phyloP scores from a whole-genome alignment of 495 filamentous ascomycete species.

The Podospora comata region DNA sequence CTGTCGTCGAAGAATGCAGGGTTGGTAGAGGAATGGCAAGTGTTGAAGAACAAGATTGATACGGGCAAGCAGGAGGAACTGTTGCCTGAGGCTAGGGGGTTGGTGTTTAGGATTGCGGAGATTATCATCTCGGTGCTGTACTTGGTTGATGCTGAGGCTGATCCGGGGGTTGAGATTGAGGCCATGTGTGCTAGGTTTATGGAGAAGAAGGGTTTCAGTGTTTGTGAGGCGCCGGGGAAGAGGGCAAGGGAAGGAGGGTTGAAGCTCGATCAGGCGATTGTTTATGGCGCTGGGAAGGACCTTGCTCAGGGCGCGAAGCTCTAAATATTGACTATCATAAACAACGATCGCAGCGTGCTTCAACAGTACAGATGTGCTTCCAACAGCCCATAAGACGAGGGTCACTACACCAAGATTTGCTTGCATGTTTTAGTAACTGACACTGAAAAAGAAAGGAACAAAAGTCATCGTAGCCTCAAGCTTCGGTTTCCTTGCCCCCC shows the following conservation, averaged over 20 bases:
- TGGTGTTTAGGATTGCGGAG: constrained; percentile 35
- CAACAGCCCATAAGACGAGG: no score
- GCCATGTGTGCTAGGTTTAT: constrained; percentile 33
- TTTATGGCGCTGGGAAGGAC: constrained; percentile 20
- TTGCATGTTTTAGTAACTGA: no score
- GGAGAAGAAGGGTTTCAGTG: constrained; percentile 27
- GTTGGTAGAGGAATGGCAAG: constrained; percentile 25
- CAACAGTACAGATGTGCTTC: no score
- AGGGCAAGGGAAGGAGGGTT: constrained; percentile 10
- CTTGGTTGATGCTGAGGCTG: constrained; percentile 29
- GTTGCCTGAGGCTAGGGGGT: constrained; percentile 34
- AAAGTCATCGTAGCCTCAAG: no score
- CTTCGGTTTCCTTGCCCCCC: no score
- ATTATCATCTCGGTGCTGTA: constrained; percentile 36
- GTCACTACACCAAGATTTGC: no score
- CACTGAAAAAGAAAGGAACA: no score
- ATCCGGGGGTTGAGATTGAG: constrained; percentile 26
- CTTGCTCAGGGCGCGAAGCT: not conserved
- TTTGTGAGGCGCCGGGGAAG: not conserved
- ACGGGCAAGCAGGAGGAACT: constrained; percentile 25
- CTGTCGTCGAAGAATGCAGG: constrained; percentile 3
- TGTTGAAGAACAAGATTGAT: constrained; percentile 22
- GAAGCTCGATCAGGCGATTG: constrained; percentile 28
- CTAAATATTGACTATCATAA: not conserved
- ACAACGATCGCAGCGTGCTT: no score